These are phyloP conservation scores for Xylariales sp. DNA, from an alignment of 2,329 filamentous ascomycete genomes.

Conservation along the genomic window DNA sequence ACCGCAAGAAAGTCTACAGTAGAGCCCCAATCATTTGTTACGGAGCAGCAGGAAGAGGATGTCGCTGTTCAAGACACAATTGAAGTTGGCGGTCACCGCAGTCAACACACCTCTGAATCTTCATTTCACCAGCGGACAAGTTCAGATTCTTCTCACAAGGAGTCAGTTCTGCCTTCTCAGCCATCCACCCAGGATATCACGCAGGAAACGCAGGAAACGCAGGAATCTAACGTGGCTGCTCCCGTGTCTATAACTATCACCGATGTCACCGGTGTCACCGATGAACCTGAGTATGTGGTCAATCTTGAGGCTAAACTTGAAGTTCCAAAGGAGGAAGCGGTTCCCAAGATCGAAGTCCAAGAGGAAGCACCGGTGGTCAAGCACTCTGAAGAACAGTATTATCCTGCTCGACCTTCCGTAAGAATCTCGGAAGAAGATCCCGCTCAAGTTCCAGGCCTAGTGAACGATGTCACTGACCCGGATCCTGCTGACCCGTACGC, in stretches of 20 bases:
- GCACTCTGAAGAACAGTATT: too few species aligned
- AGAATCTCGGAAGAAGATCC: too few species aligned
- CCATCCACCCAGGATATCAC: conserved; percentile 9
- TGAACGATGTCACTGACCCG: too few species aligned
- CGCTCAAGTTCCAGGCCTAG: too few species aligned
- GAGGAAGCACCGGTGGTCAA: not conserved
- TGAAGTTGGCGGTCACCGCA: conserved; percentile 45
- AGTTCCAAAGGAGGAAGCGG: not conserved
- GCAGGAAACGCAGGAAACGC: too few species aligned
- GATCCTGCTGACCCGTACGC: conserved; percentile 14
- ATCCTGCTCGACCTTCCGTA: too few species aligned
- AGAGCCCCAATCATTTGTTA: conserved; percentile 22
- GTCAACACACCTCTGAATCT: conserved; percentile 26
- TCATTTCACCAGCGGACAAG: conserved; percentile 27
- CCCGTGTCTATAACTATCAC: conserved; percentile 5
- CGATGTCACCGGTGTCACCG: not conserved
- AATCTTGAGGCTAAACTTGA: not conserved
- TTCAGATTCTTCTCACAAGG: conserved; percentile 20
- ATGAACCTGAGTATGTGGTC: conserved; percentile 3
- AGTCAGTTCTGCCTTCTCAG: conserved; percentile 11
- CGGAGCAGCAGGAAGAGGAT: conserved; percentile 31
- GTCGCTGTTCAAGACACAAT: conserved; percentile 54
- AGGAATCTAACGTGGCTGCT: conserved; percentile 8
- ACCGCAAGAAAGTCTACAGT: conserved; percentile 21
- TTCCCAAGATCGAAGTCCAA: conserved; percentile 9